phyloP scores from a whole-genome alignment of 495 filamentous ascomycete species.

The Aspergillus wentii region DNA sequence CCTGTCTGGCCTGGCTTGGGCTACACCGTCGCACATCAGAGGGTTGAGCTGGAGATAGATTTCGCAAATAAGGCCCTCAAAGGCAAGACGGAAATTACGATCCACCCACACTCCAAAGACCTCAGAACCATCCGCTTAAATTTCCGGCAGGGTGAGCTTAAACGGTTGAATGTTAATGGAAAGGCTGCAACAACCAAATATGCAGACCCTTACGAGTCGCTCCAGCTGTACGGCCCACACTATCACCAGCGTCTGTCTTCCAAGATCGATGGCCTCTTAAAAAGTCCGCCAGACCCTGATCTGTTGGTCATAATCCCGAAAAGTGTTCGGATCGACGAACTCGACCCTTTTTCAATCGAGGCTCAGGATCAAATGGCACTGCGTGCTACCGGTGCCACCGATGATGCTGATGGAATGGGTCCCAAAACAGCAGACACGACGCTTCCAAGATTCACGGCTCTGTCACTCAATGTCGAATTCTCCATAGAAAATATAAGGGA shows the following conservation, averaged over 20 bases:
- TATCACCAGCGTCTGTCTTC: conserved; percentile 71
- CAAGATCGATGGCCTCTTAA: conserved; percentile 59
- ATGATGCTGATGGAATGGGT: conserved; percentile 34
- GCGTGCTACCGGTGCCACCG: conserved; percentile 25
- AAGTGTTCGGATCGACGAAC: conserved; percentile 60
- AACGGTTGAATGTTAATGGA: conserved; percentile 65
- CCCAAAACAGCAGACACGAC: conserved; percentile 31
- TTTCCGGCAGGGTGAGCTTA: conserved; percentile 79
- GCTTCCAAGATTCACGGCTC: conserved; percentile 48
- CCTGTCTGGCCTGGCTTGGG: conserved; percentile 34
- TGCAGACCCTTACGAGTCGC: conserved; percentile 64
- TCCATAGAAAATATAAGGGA: conserved; percentile 67
- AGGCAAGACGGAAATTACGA: conserved; percentile 75
- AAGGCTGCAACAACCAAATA: conserved; percentile 55
- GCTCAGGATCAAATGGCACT: conserved; percentile 45
- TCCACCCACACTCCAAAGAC: conserved; percentile 63
- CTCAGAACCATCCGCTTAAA: conserved; percentile 71
- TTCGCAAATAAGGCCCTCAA: conserved; percentile 68
- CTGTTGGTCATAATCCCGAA: conserved; percentile 61
- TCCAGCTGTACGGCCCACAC: conserved; percentile 65
- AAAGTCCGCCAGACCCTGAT: conserved; percentile 54
- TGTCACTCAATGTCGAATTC: conserved; percentile 69
- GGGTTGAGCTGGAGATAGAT: conserved; percentile 83
- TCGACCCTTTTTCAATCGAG: conserved; percentile 50
- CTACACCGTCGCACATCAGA: conserved; percentile 71